Percentiles rank a stretch among this genome's conserved stretches.
Conservation (phyloP, 169 alveolate species). For the Amoebophrya sp. region DNA sequence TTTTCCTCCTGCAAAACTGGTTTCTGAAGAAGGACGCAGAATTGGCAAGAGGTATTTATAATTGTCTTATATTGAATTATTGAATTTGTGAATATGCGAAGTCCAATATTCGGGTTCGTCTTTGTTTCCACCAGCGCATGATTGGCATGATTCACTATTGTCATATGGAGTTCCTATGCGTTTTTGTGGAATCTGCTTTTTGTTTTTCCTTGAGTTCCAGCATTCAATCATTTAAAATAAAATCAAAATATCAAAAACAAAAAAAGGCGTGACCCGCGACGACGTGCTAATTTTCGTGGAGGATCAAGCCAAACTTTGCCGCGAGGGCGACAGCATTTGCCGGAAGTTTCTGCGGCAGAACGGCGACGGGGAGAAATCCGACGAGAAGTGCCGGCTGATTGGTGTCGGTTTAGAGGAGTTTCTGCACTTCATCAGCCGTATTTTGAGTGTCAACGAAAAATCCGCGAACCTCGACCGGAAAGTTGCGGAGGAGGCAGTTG, state of each 20-base stretch:
- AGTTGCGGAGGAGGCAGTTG: too few relatives aligned
- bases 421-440: neutral
- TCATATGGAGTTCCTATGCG: too few relatives aligned
- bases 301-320: neutral
- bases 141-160: too few relatives aligned
- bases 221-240: too few relatives aligned
- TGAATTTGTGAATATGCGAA: too few relatives aligned
- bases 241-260: too few relatives aligned
- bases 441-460: neutral
- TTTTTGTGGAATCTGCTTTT: too few relatives aligned
- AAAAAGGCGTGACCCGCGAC: neutral
- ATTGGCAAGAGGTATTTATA: neutral
- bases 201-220: too few relatives aligned
- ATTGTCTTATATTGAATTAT: too few relatives aligned
- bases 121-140: too few relatives aligned
- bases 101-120: too few relatives aligned
- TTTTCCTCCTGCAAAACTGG: neutral
- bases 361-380: neutral
- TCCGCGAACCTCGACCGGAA: neutral
- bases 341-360: neutral
- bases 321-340: neutral
- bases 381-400: neutral
- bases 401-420: neutral
- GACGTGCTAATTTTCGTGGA: neutral
- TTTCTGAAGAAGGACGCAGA: neutral